phyloP scores from a whole-genome alignment of 345 rosid species.

The Citrus medica region DNA sequence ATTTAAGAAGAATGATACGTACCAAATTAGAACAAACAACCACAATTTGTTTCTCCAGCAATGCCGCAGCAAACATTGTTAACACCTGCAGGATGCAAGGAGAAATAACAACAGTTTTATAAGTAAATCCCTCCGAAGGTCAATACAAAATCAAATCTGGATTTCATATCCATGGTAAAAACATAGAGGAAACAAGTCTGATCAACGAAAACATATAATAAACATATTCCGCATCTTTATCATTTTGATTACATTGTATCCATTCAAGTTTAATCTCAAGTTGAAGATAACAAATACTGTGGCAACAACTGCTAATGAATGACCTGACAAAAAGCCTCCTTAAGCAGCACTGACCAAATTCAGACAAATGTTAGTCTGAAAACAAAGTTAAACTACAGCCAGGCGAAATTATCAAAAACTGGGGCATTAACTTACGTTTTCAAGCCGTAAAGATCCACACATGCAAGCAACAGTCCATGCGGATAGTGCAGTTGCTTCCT shows the following conservation, averaged over 20 bases:
- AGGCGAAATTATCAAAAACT: not conserved
- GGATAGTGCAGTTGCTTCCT: constrained; percentile 85
- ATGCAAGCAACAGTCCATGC: constrained; percentile 87
- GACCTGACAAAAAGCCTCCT: not conserved
- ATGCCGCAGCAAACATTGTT: constrained; percentile 74
- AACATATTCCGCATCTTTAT: not conserved
- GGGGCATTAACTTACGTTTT: constrained; percentile 47
- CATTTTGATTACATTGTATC: not conserved
- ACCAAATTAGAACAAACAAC: constrained; percentile 98
- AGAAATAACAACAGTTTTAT: constrained; percentile 11
- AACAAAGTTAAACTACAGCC: not conserved
- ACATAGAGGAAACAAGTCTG: not conserved
- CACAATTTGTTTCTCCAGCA: constrained; percentile 86
- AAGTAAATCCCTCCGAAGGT: not conserved
- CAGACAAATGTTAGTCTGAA: not conserved
- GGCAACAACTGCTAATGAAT: not conserved
- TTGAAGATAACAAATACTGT: not conserved
- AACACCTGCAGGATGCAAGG: constrained; percentile 51
- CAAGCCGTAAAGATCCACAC: constrained; percentile 92
- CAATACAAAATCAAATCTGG: not conserved
- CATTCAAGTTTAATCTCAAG: not conserved
- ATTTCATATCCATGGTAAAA: not conserved
- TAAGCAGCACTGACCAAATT: not conserved
- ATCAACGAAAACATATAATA: not conserved
- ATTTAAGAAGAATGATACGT: constrained; percentile 14